These are phyloP conservation scores for Starmerella scarabaei DNA, from an alignment of 805 yeast genomes.

Conservation along the genomic window DNA sequence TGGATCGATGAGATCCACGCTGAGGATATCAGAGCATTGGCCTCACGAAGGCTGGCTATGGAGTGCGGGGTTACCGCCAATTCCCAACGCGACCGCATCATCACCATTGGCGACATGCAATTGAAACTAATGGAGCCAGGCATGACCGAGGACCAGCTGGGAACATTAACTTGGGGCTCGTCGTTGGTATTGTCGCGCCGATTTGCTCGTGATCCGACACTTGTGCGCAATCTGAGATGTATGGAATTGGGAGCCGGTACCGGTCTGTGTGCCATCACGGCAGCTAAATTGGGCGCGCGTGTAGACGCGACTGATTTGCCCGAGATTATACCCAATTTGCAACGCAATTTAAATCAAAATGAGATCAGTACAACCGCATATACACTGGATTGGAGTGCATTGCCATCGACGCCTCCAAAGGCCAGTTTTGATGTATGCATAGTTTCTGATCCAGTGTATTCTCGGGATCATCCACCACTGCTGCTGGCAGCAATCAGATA, in stretches of 20 bases:
- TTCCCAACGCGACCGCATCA: slow-evolving; percentile 53
- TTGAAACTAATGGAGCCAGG: slow-evolving; percentile 63
- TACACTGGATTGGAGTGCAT: slow-evolving; percentile 67
- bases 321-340: slow-evolving; percentile 59
- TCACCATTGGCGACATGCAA: slow-evolving; percentile 22
- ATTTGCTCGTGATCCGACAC: slow-evolving; percentile 26
- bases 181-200: slow-evolving; percentile 55
- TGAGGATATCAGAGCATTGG: slow-evolving; percentile 36
- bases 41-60: slow-evolving; percentile 60
- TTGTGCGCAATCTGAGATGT: slow-evolving; percentile 22
- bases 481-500: slow-evolving; percentile 45
- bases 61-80: slow-evolving; percentile 76
- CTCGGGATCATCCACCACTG: slow-evolving; percentile 66
- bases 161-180: slow-evolving; percentile 95
- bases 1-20: slow-evolving; percentile 33
- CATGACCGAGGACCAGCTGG: slow-evolving; percentile 72
- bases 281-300: slow-evolving; percentile 39
- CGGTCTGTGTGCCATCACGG: slow-evolving; percentile 71
- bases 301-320: slow-evolving; percentile 62
- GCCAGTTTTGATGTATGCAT: slow-evolving; percentile 45
- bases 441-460: slow-evolving; percentile 81
- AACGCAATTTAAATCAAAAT: slow-evolving; percentile 47
- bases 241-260: slow-evolving; percentile 91
- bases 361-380: slow-evolving; percentile 26
- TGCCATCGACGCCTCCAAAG: slow-evolving; percentile 33